phyloP scores from a whole-genome alignment of 2,329 filamentous ascomycete species.

The Xylaria polymorpha region DNA sequence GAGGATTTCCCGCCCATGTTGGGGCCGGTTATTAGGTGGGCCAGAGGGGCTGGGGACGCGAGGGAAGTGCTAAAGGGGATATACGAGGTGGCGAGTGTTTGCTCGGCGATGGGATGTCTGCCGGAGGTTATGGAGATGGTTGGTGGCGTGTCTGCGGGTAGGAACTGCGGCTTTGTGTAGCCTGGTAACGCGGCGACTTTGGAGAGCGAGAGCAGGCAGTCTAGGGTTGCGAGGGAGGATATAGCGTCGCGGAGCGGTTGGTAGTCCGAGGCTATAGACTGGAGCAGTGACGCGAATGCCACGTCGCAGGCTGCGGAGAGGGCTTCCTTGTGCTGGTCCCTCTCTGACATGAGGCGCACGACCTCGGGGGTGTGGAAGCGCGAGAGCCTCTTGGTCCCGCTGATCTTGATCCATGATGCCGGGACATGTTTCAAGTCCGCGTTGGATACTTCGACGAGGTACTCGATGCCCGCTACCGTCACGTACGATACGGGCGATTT shows the following conservation, averaged over 20 bases:
- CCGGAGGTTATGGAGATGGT: conserved; percentile 78
- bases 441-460: conserved; percentile 91
- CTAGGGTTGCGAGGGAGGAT: conserved; percentile 84
- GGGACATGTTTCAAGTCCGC: conserved; percentile 85
- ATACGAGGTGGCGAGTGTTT: conserved; percentile 84
- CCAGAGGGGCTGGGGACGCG: conserved; percentile 72
- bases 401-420: conserved; percentile 94
- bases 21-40: conserved; percentile 91
- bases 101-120: conserved; percentile 96
- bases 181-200: conserved; percentile 86
- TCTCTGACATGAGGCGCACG: conserved; percentile 81
- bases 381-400: conserved; percentile 90
- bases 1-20: conserved; percentile 99
- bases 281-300: conserved; percentile 79
- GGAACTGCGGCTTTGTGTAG: conserved; percentile 81
- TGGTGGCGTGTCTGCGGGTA: conserved; percentile 70
- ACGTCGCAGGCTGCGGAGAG: conserved; percentile 90
- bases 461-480: conserved; percentile 91
- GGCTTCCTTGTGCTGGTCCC: conserved; percentile 94
- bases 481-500: conserved; percentile 78
- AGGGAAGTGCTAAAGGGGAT: conserved; percentile 89
- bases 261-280: conserved; percentile 83
- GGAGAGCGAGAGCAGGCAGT: conserved; percentile 89
- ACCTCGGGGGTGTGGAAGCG: conserved; percentile 96
- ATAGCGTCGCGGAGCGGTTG: conserved; percentile 90